Base-by-base conservation (phyloP, 73 alveolate species). In the Diophrys sp. region DNA sequence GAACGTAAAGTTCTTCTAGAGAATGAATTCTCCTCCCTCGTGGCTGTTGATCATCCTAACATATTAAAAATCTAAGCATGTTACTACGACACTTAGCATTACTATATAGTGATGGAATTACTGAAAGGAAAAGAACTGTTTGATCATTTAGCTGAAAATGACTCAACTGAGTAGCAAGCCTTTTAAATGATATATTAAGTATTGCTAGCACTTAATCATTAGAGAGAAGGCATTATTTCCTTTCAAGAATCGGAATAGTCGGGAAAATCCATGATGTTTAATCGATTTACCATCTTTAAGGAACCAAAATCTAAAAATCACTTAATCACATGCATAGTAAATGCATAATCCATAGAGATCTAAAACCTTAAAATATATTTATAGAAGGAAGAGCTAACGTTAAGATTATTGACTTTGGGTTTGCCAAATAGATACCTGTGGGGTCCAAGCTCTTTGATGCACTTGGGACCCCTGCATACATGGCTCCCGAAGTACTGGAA, bases 361-460 rank as follows among this genome's bases (percentile, higher is more conserved):
- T 93, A 66, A 93, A 93, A 70, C 98, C 98, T 0, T 96, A 93
- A 85, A 93, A 93, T 80, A 87, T 93, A 27, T 67, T 93, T 32
- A 75, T 93, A 70, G 96, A 90, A 71, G 75, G 76, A 29, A 72
- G 78, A 54, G 70, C 83, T 26, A 73, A 74, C 70, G 71, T 90
- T 25, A 93, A 93, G 79, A 67, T 93, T 23, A 85, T 93, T 67
- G 98, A 90, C 83, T 93, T 93, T 83, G 98, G 96, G 23, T 88
- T 87, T 55, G 85, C 98, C 32, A 57, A 81, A 70, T 34, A 82
- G 72, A 74, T 78, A 55, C 81, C 83, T 26, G 78, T 74, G 33
- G 68, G 66, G 28, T 77, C 77, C 30, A 88, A 84, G 56, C 82
- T 79, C 23, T 29, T 81, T 31, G 91, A 73, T 32, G 76, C 88